phyloP scores from a whole-genome alignment of 2,329 filamentous ascomycete genomes.

The Penicillium sp. region DNA sequence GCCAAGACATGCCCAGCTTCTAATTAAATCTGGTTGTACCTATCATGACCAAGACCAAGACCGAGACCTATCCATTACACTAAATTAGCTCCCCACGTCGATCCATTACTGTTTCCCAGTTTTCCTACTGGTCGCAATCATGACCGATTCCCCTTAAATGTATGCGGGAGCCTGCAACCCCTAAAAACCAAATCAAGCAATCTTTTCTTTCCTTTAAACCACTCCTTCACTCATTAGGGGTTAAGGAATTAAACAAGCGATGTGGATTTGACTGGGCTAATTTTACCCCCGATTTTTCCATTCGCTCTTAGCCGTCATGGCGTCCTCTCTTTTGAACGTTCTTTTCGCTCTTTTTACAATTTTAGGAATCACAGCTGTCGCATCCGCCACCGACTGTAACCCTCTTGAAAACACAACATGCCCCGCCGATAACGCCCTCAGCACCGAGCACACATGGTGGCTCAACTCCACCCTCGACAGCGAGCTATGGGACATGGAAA shows the following conservation, averaged over 20 bases:
- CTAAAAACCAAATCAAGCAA: neutral
- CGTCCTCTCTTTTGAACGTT: neutral
- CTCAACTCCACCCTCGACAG: conserved; percentile 61
- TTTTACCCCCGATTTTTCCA: neutral
- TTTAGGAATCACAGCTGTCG: neutral
- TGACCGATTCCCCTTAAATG: neutral
- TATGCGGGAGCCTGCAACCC: neutral
- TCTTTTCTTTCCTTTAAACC: neutral
- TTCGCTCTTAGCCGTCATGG: neutral
- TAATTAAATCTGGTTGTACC: neutral
- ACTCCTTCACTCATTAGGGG: neutral
- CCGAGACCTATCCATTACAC: neutral
- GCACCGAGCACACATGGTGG: conserved; percentile 58
- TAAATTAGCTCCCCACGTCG: neutral
- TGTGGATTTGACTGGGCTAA: neutral
- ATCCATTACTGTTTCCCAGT: neutral
- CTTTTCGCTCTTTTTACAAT: neutral
- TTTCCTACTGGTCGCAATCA: neutral
- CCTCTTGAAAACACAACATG: conserved; percentile 67
- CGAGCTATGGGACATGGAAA: conserved; percentile 63
- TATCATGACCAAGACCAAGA: neutral
- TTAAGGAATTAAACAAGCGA: neutral
- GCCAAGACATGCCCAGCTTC: neutral
- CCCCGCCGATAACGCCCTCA: conserved; percentile 69
- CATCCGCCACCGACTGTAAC: conserved; percentile 65